phyloP scores from a whole-genome alignment of 805 yeast genomes.

The Kazachstania africana region DNA sequence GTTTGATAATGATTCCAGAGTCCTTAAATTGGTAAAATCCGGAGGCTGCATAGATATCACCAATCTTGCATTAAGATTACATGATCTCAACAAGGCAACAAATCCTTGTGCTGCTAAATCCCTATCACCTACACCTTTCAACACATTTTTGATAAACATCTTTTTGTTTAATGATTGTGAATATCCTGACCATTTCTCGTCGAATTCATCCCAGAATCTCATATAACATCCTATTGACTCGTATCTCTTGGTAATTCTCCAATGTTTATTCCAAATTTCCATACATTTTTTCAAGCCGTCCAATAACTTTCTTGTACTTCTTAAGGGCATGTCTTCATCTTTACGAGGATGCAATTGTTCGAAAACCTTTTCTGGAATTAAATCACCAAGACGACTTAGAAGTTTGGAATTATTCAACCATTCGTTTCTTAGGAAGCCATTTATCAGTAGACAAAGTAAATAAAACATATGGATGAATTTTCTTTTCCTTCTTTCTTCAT shows the following conservation, averaged over 20 bases:
- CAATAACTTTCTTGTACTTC: conserved; percentile 51
- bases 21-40: conserved; percentile 48
- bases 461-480: conserved; percentile 45
- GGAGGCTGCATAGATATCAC: conserved; percentile 85
- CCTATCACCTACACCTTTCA: conserved; percentile 49
- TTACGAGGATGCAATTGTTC: conserved; percentile 38
- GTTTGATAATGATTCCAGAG: background rate
- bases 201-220: conserved; percentile 37
- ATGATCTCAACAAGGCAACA: conserved; percentile 58
- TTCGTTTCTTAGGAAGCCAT: conserved; percentile 54
- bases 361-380: conserved; percentile 37
- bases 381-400: conserved; percentile 29
- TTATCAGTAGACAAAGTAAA: conserved; percentile 47
- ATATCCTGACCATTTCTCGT: conserved; percentile 7
- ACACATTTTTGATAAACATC: conserved; percentile 34
- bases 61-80: conserved; percentile 61
- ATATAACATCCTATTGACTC: conserved; percentile 28
- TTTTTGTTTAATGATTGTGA: conserved; percentile 24
- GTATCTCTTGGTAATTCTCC: conserved; percentile 32
- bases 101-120: conserved; percentile 85
- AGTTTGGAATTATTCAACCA: conserved; percentile 55
- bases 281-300: conserved; percentile 66
- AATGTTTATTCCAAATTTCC: conserved; percentile 47
- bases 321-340: conserved; percentile 27
- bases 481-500: conserved; percentile 46